phyloP scores from a whole-genome alignment of 1,284 basidiomycete genomes.

The Sparassis latifolia region DNA sequence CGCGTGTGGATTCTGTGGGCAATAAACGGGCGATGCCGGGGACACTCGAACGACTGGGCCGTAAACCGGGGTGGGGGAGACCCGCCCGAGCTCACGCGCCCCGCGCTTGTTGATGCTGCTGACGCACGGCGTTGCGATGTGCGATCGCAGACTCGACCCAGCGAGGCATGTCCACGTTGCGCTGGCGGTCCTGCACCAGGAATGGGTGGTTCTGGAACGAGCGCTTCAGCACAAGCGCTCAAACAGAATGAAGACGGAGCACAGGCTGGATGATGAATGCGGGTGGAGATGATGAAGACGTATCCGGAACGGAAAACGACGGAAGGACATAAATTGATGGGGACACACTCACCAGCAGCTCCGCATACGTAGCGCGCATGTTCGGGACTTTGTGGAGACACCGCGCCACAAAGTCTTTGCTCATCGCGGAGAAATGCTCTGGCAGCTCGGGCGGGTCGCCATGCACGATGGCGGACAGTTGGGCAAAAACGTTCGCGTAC shows the following conservation, averaged over 20 bases:
- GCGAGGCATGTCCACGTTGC: slow-evolving; percentile 73
- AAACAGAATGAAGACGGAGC: not conserved
- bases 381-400: slow-evolving; percentile 79
- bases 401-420: slow-evolving; percentile 51
- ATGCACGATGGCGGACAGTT: slow-evolving; percentile 93
- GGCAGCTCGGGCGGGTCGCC: slow-evolving; percentile 89
- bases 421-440: slow-evolving; percentile 39
- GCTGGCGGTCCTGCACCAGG: slow-evolving; percentile 46
- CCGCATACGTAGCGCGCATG: slow-evolving; percentile 76
- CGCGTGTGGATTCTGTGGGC: no score
- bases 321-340: not conserved
- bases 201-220: slow-evolving; percentile 58
- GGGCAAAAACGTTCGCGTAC: slow-evolving; percentile 94
- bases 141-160: slow-evolving; percentile 73
- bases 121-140: slow-evolving; percentile 17
- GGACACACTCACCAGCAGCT: slow-evolving; percentile 57
- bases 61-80: no score
- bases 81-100: no score
- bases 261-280: no score
- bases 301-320: not conserved
- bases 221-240: not conserved
- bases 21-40: no score
- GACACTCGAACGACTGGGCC: no score
- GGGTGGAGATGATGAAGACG: not conserved
- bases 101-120: not conserved